Evolutionary conservation across 2,329 filamentous ascomycete genomes (phyloP).

Genomic region (Ophiognomonia clavigignenti-juglandacearum): DNA sequence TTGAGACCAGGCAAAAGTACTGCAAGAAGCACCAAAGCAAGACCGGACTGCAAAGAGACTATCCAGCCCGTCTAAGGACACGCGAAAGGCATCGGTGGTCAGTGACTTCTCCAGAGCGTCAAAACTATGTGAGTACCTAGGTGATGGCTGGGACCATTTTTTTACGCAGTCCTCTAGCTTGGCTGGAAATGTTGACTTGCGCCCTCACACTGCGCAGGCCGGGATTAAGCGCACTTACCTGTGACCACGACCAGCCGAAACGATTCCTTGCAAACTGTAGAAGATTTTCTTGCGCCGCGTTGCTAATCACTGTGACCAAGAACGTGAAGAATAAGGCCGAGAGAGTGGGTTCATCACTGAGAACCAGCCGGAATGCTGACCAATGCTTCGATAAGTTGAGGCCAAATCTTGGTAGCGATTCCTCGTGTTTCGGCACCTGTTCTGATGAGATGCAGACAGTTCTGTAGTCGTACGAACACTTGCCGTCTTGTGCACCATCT

Average conservation of each 20-base stretch:
- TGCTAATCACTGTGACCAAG: background rate
- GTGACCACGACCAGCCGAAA: background rate
- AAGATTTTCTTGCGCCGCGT: background rate
- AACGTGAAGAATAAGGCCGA: background rate
- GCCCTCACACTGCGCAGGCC: no score
- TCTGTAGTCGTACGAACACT: no score
- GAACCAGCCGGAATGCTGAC: background rate
- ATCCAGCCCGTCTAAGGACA: background rate
- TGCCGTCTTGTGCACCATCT: background rate
- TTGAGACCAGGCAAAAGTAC: background rate
- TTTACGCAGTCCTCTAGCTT: no score
- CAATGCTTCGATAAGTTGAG: background rate
- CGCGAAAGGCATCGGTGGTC: background rate
- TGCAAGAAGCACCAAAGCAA: background rate
- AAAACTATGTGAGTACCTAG: no score
- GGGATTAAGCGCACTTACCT: background rate
- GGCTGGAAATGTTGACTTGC: no score
- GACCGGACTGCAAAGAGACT: background rate
- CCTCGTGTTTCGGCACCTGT: no score
- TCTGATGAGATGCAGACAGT: no score
- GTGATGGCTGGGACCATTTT: no score
- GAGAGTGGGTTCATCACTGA: background rate
- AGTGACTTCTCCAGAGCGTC: no score
- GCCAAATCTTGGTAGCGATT: background rate
- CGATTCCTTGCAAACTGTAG: background rate